A percentile compares a stretch with the other conserved stretches of the same genome.
phyloP scores from a whole-genome alignment of 2,329 filamentous ascomycete genomes.

The Fusarium poae region DNA sequence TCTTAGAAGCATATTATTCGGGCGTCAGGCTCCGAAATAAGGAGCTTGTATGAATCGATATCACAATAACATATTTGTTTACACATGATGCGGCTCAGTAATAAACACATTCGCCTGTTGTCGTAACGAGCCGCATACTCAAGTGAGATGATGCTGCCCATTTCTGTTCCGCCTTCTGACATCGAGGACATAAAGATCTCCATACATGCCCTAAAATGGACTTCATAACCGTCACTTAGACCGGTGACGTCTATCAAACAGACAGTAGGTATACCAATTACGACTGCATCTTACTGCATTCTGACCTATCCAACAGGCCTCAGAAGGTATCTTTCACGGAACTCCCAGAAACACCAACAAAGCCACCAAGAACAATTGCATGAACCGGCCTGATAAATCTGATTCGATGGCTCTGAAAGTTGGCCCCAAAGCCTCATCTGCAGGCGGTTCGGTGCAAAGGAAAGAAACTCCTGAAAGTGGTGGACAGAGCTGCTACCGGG shows the following conservation, averaged over 20 bases:
- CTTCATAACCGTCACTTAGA: not conserved
- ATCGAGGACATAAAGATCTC: slow-evolving; percentile 26
- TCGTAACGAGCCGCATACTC: slow-evolving; percentile 8
- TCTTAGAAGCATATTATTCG: slow-evolving; percentile 16
- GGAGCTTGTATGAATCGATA: not conserved
- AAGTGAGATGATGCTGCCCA: slow-evolving; percentile 4
- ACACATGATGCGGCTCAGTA: not conserved
- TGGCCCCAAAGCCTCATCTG: slow-evolving; percentile 4
- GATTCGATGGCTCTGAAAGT: slow-evolving; percentile 9
- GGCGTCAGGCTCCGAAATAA: slow-evolving; percentile 22
- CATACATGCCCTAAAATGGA: slow-evolving; percentile 3
- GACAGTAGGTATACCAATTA: not conserved
- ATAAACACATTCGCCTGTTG: slow-evolving; percentile 15
- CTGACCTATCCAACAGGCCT: slow-evolving; percentile 4
- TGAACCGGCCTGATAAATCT: not conserved
- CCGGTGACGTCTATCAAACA: not conserved
- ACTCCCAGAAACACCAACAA: slow-evolving; percentile 16
- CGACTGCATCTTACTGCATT: not conserved
- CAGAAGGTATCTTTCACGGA: not conserved
- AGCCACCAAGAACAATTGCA: not conserved
- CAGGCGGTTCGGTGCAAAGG: slow-evolving; percentile 8
- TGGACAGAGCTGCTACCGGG: slow-evolving; percentile 16
- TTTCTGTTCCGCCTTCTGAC: not conserved
- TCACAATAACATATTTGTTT: not conserved
- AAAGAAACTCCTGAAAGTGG: not conserved